Base-by-base conservation (phyloP, 2,329 filamentous ascomycete genomes). In the Aspergillus intermedius region DNA sequence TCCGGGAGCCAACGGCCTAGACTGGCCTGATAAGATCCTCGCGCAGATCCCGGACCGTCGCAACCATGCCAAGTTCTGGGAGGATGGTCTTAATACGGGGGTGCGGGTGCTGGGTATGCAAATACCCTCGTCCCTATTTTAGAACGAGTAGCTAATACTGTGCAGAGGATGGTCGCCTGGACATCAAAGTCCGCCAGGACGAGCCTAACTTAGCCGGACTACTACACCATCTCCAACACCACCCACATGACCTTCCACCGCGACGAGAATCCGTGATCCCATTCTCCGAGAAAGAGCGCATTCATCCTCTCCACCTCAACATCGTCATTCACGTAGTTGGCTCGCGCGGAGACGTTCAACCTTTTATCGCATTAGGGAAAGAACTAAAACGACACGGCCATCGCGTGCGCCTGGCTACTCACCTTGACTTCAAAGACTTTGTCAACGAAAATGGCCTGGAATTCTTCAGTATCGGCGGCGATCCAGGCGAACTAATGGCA, bases 171-270 rank as follows among this genome's bases (percentile, higher is more conserved):
- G 88, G 88, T 21, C 81, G 88, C 61, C 77, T 93, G 58, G 83
- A 89, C 61, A 89, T 93, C 71, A 84, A 83, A 53, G 88, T 93
- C 69, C 83, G 85, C 61, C 84, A 89, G 64, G 84, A 81, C 56
- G 83, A 78, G 56, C 72, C 77, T 47, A 79, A 79, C 47, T 73
- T 91, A 3, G 81, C 85, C 2, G 80, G 83, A 51, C 73, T 91
- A 10, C 76, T 91, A 53, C 77, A 86, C 58, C 54, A 54, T 40
- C 68, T 82, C 46, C 61, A 49, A 42, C 43, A 45, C 28, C 48
- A 44, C 23, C 47, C 53, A 13, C 44, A 47, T 22, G 37, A 37
- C 15, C n/a, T 39, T n/a, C 35, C 21, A 35, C 44, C 22, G 5
- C 51, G 48, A 7, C 45, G 44, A 12, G 50, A 52, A 19, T 52